Conservation (phyloP, 2,329 filamentous ascomycete genomes). For the Passalora sequoiae region DNA sequence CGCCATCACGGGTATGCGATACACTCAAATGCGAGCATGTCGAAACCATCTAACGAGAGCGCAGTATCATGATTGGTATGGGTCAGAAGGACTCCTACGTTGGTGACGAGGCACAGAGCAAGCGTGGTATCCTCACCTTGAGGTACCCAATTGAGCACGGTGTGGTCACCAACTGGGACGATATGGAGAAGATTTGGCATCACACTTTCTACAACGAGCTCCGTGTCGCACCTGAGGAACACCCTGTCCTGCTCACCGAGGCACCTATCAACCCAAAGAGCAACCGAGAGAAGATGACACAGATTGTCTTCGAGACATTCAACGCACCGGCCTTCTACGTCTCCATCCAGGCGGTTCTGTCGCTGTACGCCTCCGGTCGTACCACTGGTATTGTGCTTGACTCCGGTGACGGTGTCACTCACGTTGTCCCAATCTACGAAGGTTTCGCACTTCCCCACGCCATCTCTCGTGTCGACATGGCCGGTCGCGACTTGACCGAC, state of each 20-base stretch:
- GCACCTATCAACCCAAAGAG: slow-evolving; percentile 99
- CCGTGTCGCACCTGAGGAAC: slow-evolving; percentile 99
- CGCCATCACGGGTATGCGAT: slow-evolving; percentile 92
- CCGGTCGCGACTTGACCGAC: slow-evolving; percentile 98
- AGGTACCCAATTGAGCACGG: slow-evolving; percentile 99
- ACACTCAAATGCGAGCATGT: slow-evolving; percentile 18
- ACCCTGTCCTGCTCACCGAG: slow-evolving; percentile 98
- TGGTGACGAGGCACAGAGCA: slow-evolving; percentile 99
- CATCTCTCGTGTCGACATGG: slow-evolving; percentile 99
- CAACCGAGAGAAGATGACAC: slow-evolving; percentile 99
- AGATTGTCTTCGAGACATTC: slow-evolving; percentile 99
- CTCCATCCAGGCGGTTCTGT: slow-evolving; percentile 99
- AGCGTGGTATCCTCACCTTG: slow-evolving; percentile 99
- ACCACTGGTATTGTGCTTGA: slow-evolving; percentile 99
- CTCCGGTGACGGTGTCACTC: slow-evolving; percentile 99
- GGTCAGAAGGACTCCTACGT: slow-evolving; percentile 99
- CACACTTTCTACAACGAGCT: slow-evolving; percentile 99
- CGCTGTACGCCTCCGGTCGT: slow-evolving; percentile 99
- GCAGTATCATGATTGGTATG: slow-evolving; percentile 99
- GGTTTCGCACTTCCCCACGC: slow-evolving; percentile 99
- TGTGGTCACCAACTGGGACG: slow-evolving; percentile 99
- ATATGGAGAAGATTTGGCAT: slow-evolving; percentile 99
- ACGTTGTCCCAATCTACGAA: slow-evolving; percentile 99
- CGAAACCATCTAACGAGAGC: slow-evolving; percentile 36
- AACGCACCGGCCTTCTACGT: slow-evolving; percentile 99